Base-by-base conservation (phyloP, 345 rosid genomes). In the Salix viminalis region DNA sequence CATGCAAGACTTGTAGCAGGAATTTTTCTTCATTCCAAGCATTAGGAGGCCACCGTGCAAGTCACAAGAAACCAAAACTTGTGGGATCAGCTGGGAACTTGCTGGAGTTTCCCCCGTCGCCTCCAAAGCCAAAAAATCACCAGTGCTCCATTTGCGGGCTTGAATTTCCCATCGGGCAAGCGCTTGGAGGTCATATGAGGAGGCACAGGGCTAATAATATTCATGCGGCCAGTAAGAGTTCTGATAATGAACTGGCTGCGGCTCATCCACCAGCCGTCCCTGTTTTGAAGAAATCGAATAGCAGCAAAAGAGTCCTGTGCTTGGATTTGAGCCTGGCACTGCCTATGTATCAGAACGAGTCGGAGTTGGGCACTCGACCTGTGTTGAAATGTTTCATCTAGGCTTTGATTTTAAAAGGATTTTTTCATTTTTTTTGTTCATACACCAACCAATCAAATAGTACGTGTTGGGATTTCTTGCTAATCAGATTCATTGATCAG, bases 111-210 rank as follows among this genome's bases (percentile, higher is more conserved):
- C 77, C 83, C 4, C 48, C 8, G 14, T 84, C 91, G 28, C 91
- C 88, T 0, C 71, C 84, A 50, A 91, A 89, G 80, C 85, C 88
- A 5, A 91, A 91, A 81, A 84, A 80, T 7, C 99, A 95, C 75
- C 87, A 87, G 87, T 95, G 99, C 82, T 85, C 96, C 11, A 89
- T 93, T 24, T 95, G 99, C 41, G 97, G 99, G 19, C 85, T 88
- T 2, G 96, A 93, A 79, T 95, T 95, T 28, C 75, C 89, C 0
- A 73, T 95, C 5, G 97, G 99, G 19, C 99, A 95, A 83, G 99
- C 99, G 1, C 87, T 93, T 1, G 99, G 99, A 0, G 99, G 99
- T 36, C 99, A 95, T 76, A 95, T 95, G 99, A 89, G 99, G 85
- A 85, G 93, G 76, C 99, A 95, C 54, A 84, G 92, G 70, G 77